Evolutionary conservation across 208 protist species (phyloP), one percentile per base, ranked within the genome.

Genomic region (Porcisia deanei): DNA sequence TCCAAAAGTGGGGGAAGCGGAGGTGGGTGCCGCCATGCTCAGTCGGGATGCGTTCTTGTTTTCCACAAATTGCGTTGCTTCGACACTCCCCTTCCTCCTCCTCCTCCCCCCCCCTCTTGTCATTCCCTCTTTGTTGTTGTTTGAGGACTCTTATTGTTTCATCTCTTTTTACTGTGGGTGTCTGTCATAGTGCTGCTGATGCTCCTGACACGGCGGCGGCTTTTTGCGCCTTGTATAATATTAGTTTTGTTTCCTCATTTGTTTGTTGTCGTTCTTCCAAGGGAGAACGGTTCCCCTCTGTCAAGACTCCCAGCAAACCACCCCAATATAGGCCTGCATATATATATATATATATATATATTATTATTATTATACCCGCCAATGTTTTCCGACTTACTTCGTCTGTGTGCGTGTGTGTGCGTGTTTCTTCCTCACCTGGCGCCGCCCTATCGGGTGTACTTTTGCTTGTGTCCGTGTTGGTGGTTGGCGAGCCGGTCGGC

Each of bases 341-440:
- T 6, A 25, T 3, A 18, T 20, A 16, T 8, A 10, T 37, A 22
- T 12, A 25, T 18, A 64, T 4, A 39, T 30, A 18, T 30, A 30
- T 30, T 78, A 41, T 70, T 45, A 37, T 55, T 70, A 18, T 70
- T 53, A 61, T 7, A 10, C 54, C 20, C 57, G 39, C 30, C 30
- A 30, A 30, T 30, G 30, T 30, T 30, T 12, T 22, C 18, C 16
- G 18, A 45, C 18, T 41, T 9, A 43, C 10, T 67, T 47, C 34
- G 64, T 25, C 37, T 20, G 22, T 39, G 41, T 53, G 43, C 9
- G 61, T 47, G 30, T 18, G 47, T 58, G 7, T 60, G 16, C 34
- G n/a, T 49, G 64, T 3, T 12, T 53, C 41, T 69, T 37, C 34
- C 25, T 20, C 2, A 69, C 41, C 64, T n/a, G 60, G 37, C 37